These are phyloP conservation scores for Fusarium denticulatum DNA, from an alignment of 2,329 filamentous ascomycete species.

Conservation along the genomic window DNA sequence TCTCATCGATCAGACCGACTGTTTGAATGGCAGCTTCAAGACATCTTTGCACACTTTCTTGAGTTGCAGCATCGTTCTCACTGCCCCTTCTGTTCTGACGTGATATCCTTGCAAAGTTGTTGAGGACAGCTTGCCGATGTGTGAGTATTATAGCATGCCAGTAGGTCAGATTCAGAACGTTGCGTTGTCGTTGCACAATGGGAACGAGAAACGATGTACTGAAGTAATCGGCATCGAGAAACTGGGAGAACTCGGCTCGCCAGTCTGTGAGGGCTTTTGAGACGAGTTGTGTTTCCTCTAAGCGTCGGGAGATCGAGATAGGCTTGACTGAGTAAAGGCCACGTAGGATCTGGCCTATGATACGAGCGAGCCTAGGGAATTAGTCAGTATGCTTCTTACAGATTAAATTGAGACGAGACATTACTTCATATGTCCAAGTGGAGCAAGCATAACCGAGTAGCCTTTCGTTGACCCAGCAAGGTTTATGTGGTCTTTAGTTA, in stretches of 20 bases:
- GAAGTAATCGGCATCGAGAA: conserved; percentile 52
- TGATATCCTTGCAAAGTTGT: conserved; percentile 45
- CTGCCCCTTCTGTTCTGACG: neutral
- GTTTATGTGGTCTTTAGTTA: conserved; percentile 33
- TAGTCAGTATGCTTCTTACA: neutral
- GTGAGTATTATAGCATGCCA: conserved; percentile 56
- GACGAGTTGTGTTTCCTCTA: conserved; percentile 42
- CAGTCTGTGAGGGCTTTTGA: conserved; percentile 48
- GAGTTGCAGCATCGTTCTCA: conserved; percentile 10
- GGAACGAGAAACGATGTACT: conserved; percentile 49
- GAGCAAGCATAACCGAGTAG: conserved; percentile 47
- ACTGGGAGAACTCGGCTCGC: conserved; percentile 48
- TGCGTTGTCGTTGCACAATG: conserved; percentile 54
- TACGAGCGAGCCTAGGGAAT: conserved; percentile 45
- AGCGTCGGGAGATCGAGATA: conserved; percentile 40
- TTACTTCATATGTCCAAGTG: conserved; percentile 51
- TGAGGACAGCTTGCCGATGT: conserved; percentile 51
- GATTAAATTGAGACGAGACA: rapidly evolving
- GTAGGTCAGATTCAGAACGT: conserved; percentile 54
- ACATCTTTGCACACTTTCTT: conserved; percentile 36
- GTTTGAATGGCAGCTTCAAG: conserved; percentile 37
- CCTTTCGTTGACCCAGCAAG: conserved; percentile 2
- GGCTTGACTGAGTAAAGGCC: conserved; percentile 51
- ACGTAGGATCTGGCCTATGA: conserved; percentile 49
- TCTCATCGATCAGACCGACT: conserved; percentile 35